Conservation (phyloP, 768 basidiomycete genomes). For the Collybiopsis confluens region DNA sequence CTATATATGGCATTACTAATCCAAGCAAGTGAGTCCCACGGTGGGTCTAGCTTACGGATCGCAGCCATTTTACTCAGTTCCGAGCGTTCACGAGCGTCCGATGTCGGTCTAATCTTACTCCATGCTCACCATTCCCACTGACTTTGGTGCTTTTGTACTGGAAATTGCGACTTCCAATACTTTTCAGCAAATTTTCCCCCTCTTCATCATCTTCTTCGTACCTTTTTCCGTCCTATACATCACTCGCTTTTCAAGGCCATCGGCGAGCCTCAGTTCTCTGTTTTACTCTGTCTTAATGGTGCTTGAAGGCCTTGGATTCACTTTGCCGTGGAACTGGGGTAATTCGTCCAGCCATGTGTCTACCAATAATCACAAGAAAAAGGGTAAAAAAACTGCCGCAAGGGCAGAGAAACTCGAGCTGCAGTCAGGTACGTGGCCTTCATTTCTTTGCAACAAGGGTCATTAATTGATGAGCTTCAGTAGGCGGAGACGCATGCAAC, state of each 20-base stretch:
- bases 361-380: slow-evolving; percentile 11
- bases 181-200: slow-evolving; percentile 55
- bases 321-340: slow-evolving; percentile 63
- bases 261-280: slow-evolving; percentile 23
- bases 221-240: slow-evolving; percentile 21
- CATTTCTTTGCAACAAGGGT: background rate
- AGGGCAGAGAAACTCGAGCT: slow-evolving; percentile 6
- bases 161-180: slow-evolving; percentile 33
- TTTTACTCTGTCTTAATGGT: slow-evolving; percentile 41
- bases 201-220: slow-evolving; percentile 44
- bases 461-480: background rate
- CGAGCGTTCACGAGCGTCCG: background rate
- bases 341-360: slow-evolving; percentile 15
- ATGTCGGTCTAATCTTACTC: background rate
- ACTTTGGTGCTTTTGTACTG: slow-evolving; percentile 33
- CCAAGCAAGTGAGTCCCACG: background rate
- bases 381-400: slow-evolving; percentile 3
- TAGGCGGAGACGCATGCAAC: slow-evolving; percentile 23
- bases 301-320: slow-evolving; percentile 50
- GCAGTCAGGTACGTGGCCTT: background rate
- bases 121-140: slow-evolving; percentile 23
- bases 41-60: background rate
- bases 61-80: background rate
- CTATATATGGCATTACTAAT: background rate
- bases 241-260: slow-evolving; percentile 21